Percentiles rank a stretch among this genome's conserved stretches.
Evolutionary conservation across 225 moss, liverwort and hornwort genomes (phyloP).

Genomic region (Pleurozium schreberi): DNA sequence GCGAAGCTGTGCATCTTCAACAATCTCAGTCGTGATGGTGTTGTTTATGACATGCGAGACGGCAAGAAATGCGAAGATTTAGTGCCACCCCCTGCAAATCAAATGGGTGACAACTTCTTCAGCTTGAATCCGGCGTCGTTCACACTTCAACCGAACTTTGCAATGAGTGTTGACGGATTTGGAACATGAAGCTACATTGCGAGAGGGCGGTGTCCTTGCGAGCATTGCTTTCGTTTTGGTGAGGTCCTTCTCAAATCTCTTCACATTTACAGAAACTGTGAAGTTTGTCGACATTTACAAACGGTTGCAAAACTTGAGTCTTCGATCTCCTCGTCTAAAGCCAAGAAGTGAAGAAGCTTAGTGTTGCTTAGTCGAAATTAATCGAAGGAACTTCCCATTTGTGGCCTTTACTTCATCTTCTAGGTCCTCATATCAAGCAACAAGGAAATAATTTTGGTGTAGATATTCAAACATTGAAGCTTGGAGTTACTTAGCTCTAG

Average conservation of each 20-base stretch:
- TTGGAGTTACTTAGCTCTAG: background rate
- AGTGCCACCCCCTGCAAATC: background rate
- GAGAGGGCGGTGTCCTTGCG: no score
- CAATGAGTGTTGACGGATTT: background rate
- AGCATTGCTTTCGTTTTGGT: background rate
- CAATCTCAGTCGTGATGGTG: background rate
- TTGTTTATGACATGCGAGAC: background rate
- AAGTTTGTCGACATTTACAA: background rate
- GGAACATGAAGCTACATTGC: background rate
- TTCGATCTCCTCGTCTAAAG: background rate
- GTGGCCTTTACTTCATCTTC: no score
- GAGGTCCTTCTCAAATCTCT: background rate
- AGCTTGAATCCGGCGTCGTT: background rate
- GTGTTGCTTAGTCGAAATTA: background rate
- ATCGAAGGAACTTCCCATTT: background rate
- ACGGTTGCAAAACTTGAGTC: background rate
- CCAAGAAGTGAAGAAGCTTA: background rate
- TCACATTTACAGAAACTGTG: background rate
- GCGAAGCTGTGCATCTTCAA: slow-evolving; percentile 22
- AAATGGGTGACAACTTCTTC: background rate
- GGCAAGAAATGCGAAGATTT: background rate
- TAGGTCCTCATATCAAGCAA: background rate
- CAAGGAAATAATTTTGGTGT: background rate
- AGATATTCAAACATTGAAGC: background rate
- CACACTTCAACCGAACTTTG: background rate